Percentiles rank a stretch among this genome's conserved stretches.
Conservation (phyloP, 176 grass and related monocot genomes). For the Cenchrus purpureus region DNA sequence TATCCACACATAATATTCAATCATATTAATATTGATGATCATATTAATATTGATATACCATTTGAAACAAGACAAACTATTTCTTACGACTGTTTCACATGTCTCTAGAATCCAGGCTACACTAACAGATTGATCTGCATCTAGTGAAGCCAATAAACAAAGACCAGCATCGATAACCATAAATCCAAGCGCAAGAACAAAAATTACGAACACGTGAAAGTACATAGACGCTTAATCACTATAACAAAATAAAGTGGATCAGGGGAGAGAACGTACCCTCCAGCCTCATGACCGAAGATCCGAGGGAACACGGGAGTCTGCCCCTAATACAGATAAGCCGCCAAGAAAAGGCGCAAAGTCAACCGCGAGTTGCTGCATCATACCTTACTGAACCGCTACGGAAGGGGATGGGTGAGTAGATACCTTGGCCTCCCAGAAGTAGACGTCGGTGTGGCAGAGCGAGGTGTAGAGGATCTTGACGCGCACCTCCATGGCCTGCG, state of each 20-base stretch:
- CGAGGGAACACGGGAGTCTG: slow-evolving; percentile 88
- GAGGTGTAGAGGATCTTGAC: slow-evolving; percentile 77
- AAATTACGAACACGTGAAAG: neutral
- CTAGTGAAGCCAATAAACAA: neutral
- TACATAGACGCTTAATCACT: neutral
- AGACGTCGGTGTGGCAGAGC: slow-evolving; percentile 91
- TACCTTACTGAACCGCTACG: neutral
- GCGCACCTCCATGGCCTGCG: slow-evolving; percentile 85
- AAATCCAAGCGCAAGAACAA: neutral
- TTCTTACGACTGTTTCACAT: neutral
- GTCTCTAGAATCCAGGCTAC: neutral
- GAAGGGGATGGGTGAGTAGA: neutral
- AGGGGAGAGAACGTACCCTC: slow-evolving; percentile 57
- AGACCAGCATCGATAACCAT: neutral
- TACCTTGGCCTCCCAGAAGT: slow-evolving; percentile 98
- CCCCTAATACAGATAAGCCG: slow-evolving; percentile 47
- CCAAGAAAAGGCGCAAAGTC: slow-evolving; percentile 34
- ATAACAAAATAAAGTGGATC: slow-evolving; percentile 5
- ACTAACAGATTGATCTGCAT: neutral
- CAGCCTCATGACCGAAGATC: slow-evolving; percentile 94
- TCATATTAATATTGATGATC: too few relatives aligned
- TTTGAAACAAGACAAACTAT: neutral
- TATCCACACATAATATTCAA: neutral
- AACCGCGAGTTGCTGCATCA: neutral
- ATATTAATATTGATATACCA: neutral